Base-by-base conservation (phyloP, 2,329 filamentous ascomycete species). In the Delphinella strobiligena region DNA sequence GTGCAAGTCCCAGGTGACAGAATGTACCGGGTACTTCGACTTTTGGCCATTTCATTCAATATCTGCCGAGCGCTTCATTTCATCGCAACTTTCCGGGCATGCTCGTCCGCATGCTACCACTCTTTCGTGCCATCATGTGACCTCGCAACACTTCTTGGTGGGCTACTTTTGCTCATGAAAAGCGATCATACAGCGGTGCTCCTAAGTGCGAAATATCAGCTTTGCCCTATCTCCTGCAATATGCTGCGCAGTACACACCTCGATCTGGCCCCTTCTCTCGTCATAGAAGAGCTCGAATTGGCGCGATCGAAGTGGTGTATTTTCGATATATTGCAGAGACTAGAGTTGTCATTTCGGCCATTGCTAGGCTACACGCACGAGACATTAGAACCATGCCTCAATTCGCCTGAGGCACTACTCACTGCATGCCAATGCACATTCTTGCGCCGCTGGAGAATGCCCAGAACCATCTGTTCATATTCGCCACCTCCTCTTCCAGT, bases 281-380 rank as follows among this genome's bases (percentile, higher is more conserved):
- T 66, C 61, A 27, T 52, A 53, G 37, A 66, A 63, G 0, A 66
- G 49, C 38, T 66, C 62, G 40, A 64, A 64, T 10, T 61, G 46
- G 38, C 15, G 45, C 43, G 30, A 59, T 47, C 15, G 42, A 46
- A 1, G 66, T 69, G 3, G 35, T 52, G 46, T 68, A 71, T 19
- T 49, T 54, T 36, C 61, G 51, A 49, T 71, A 69, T 4, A 71
- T 45, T 2, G 63, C 61, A 3, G 65, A 59, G 1, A 64, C 49
- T 5, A 71, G 48, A 1, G 63, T 66, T 1, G 62, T 66, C 66
- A 71, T 69, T 47, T 71, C 67, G 10, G 64, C 64, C 59, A 69
- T 67, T 2, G 68, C 68, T 7, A 71, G 52, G 49, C 62, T 66
- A 34, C n/a, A n/a, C n/a, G n/a, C n/a, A n/a, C n/a, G n/a, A n/a